phyloP scores from a whole-genome alignment of 2,329 filamentous ascomycete genomes.

The Drechslera avenae region DNA sequence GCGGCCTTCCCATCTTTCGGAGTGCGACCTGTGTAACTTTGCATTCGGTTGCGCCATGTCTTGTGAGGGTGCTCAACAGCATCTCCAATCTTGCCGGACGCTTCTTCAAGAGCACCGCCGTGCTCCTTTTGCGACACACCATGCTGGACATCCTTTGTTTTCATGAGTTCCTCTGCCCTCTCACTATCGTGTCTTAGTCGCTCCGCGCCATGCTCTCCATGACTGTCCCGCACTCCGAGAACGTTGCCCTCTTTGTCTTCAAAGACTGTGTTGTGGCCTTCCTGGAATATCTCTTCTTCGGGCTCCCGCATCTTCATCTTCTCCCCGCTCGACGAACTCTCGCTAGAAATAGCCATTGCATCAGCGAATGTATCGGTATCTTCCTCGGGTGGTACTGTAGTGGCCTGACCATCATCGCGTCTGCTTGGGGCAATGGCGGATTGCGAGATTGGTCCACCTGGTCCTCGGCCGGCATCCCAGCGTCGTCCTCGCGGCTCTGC shows the following conservation, averaged over 20 bases:
- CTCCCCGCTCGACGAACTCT: slow-evolving; percentile 39
- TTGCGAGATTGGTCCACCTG: slow-evolving; percentile 85
- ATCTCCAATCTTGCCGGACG: slow-evolving; percentile 46
- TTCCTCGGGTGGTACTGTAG: slow-evolving; percentile 47
- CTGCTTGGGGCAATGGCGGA: slow-evolving; percentile 82
- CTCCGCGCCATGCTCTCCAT: slow-evolving; percentile 58
- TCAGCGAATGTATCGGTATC: slow-evolving; percentile 53
- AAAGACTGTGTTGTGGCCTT: slow-evolving; percentile 77
- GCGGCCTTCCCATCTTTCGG: slow-evolving; percentile 46
- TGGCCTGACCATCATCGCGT: slow-evolving; percentile 37
- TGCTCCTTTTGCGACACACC: slow-evolving; percentile 57
- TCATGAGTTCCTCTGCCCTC: slow-evolving; percentile 59
- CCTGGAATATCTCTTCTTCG: slow-evolving; percentile 74
- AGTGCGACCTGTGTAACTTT: slow-evolving; percentile 52
- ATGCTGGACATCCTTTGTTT: slow-evolving; percentile 54
- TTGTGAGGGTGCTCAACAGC: slow-evolving; percentile 46
- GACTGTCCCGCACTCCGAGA: slow-evolving; percentile 65
- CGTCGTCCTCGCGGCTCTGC: slow-evolving; percentile 64
- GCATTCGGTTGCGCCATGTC: slow-evolving; percentile 53
- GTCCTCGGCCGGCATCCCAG: slow-evolving; percentile 72
- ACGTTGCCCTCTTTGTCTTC: slow-evolving; percentile 91
- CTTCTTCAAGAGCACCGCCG: slow-evolving; percentile 47
- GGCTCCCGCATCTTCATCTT: slow-evolving; percentile 34
- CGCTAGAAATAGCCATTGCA: slow-evolving; percentile 49
- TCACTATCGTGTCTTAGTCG: slow-evolving; percentile 64